Percentiles rank a stretch among this genome's conserved stretches.
Evolutionary conservation across 2,329 filamentous ascomycete species (phyloP).

Genomic region (Sporothrix luriei): DNA sequence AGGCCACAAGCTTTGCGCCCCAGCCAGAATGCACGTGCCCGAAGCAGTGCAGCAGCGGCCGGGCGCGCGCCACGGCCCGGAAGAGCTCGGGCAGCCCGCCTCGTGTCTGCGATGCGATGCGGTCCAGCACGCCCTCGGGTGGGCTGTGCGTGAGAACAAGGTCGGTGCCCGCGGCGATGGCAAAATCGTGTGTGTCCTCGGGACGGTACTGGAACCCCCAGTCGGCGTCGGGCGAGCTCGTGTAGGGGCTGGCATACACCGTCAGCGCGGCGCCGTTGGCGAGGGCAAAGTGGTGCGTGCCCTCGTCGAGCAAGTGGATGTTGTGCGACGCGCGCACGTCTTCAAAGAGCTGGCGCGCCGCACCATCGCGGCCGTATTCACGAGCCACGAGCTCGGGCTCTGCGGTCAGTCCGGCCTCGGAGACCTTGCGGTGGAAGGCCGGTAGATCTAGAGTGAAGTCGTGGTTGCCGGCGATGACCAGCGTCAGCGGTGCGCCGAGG

Average conservation of each 20-base stretch:
- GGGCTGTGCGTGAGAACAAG: conserved; percentile 60
- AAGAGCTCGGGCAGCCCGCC: conserved; percentile 53
- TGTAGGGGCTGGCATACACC: conserved; percentile 59
- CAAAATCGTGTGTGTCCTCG: conserved; percentile 45
- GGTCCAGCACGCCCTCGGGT: conserved; percentile 55
- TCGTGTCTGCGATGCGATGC: conserved; percentile 40
- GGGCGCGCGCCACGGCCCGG: conserved; percentile 48
- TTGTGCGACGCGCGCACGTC: conserved; percentile 43
- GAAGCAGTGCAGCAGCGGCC: conserved; percentile 57
- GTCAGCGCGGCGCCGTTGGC: conserved; percentile 53
- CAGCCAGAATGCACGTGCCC: conserved; percentile 64
- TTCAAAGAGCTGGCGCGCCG: conserved; percentile 47
- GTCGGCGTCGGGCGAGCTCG: conserved; percentile 47
- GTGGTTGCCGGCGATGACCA: conserved; percentile 60
- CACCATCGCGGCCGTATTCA: conserved; percentile 47
- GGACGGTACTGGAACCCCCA: conserved; percentile 56
- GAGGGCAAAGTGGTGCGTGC: conserved; percentile 52
- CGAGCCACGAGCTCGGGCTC: conserved; percentile 36
- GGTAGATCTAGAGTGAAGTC: conserved; percentile 49
- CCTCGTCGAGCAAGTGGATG: conserved; percentile 55
- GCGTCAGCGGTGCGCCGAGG: conserved; percentile 54
- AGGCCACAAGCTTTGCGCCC: conserved; percentile 58
- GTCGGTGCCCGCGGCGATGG: conserved; percentile 46
- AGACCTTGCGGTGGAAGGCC: conserved; percentile 41
- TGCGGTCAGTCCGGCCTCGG: conserved; percentile 26